Evolutionary conservation across 2,329 filamentous ascomycete species (phyloP).

Genomic region (Penicillium griseofulvum): DNA sequence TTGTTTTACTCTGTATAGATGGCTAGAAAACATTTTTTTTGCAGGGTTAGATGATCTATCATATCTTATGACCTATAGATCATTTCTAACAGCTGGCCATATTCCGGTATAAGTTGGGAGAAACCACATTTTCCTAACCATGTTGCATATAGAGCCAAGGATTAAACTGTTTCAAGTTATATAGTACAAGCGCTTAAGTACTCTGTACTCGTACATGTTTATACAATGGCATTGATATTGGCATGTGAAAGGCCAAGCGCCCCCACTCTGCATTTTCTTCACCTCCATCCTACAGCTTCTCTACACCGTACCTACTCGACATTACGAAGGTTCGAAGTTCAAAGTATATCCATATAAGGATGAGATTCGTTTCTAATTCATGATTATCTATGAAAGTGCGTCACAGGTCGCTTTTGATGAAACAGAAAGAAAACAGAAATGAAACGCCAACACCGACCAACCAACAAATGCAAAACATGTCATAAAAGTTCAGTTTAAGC

Average conservation of each 20-base stretch:
- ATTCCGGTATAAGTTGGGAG: background rate
- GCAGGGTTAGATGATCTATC: background rate
- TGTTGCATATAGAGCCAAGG: background rate
- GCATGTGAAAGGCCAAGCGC: background rate
- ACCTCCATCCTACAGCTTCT: background rate
- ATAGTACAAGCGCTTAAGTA: no score
- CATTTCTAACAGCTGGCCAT: background rate
- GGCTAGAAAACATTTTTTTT: background rate
- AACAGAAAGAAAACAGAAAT: constrained; percentile 7
- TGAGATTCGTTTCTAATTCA: constrained; percentile 27
- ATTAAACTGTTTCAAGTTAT: no score
- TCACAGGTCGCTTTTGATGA: constrained; percentile 20
- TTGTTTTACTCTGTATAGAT: background rate
- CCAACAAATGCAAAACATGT: constrained; percentile 27
- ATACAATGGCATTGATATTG: background rate
- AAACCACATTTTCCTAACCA: no score
- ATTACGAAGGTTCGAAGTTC: background rate
- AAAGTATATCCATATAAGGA: background rate
- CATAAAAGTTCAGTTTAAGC: constrained; percentile 46
- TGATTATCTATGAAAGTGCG: constrained; percentile 25
- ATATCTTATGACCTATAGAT: background rate
- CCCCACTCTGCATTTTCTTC: background rate
- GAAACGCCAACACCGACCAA: constrained; percentile 18
- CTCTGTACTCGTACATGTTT: background rate
- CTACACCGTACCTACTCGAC: background rate